phyloP scores from a whole-genome alignment of 2,329 filamentous ascomycete species.

The Bertia moriformis region DNA sequence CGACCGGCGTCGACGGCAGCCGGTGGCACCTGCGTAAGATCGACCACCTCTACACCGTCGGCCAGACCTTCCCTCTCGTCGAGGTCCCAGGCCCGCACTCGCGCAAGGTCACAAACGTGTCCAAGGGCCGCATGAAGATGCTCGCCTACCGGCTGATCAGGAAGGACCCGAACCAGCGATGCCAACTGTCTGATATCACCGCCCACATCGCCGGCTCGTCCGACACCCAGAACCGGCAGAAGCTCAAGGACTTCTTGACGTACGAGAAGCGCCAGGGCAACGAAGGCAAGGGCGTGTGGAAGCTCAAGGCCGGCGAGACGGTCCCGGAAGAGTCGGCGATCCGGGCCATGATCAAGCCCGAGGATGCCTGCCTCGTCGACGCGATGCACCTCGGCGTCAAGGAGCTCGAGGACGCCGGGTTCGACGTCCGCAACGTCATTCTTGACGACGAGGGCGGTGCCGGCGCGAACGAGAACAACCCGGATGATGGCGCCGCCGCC shows the following conservation, averaged over 20 bases:
- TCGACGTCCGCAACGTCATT: slow-evolving; percentile 51
- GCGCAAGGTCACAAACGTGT: slow-evolving; percentile 87
- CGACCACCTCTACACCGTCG: slow-evolving; percentile 79
- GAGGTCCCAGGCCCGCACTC: slow-evolving; percentile 90
- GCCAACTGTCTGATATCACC: slow-evolving; percentile 73
- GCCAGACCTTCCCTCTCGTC: slow-evolving; percentile 80
- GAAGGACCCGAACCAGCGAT: slow-evolving; percentile 53
- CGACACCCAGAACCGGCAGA: slow-evolving; percentile 88
- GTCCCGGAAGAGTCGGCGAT: slow-evolving; percentile 71
- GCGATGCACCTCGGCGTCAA: slow-evolving; percentile 93
- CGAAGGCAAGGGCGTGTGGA: slow-evolving; percentile 71
- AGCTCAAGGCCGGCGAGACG: slow-evolving; percentile 55
- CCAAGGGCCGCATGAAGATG: slow-evolving; percentile 94
- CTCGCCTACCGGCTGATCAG: slow-evolving; percentile 79
- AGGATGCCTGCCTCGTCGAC: slow-evolving; percentile 87
- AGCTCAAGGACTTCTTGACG: slow-evolving; percentile 88
- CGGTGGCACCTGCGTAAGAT: slow-evolving; percentile 76
- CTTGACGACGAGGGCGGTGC: slow-evolving; percentile 47
- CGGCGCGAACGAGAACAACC: slow-evolving; percentile 30
- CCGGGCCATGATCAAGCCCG: slow-evolving; percentile 79
- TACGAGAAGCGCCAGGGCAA: slow-evolving; percentile 53
- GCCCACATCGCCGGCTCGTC: slow-evolving; percentile 84
- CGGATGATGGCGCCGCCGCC: slow-evolving; percentile 24
- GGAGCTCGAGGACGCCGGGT: slow-evolving; percentile 80
- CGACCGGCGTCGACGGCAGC: slow-evolving; percentile 63